A percentile compares a stretch with the other conserved stretches of the same genome.
These are phyloP conservation scores for Jamesozyma jinghongensis DNA, from an alignment of 805 yeast species.

Conservation along the genomic window DNA sequence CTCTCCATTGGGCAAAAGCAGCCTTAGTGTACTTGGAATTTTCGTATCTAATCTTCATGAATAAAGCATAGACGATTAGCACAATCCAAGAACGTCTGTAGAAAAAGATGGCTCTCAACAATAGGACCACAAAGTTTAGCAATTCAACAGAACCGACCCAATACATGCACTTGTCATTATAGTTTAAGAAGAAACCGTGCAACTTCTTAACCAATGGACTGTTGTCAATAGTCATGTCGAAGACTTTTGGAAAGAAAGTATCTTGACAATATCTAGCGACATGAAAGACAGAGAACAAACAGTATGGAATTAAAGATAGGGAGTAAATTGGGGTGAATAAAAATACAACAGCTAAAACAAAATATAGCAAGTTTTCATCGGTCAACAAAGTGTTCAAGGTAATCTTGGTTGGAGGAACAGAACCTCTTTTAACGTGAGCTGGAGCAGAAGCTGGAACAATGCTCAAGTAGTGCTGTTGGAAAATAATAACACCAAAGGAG, in stretches of 20 bases:
- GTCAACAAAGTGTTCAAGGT: slow-evolving; percentile 25
- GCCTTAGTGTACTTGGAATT: slow-evolving; percentile 63
- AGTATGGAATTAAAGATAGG: slow-evolving; percentile 62
- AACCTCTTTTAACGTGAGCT: background rate
- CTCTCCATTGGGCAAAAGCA: slow-evolving; percentile 60
- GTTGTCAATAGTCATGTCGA: slow-evolving; percentile 16
- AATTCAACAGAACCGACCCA: slow-evolving; percentile 55
- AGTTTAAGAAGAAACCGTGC: slow-evolving; percentile 38
- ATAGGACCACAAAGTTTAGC: slow-evolving; percentile 32
- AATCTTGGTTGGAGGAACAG: background rate
- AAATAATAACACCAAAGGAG: slow-evolving; percentile 69
- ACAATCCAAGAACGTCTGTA: slow-evolving; percentile 54
- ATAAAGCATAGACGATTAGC: slow-evolving; percentile 45
- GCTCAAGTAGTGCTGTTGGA: slow-evolving; percentile 38
- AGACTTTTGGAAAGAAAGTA: slow-evolving; percentile 54
- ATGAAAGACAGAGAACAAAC: slow-evolving; percentile 75
- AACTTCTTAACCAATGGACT: slow-evolving; percentile 29
- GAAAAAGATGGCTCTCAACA: slow-evolving; percentile 51
- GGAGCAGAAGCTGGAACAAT: background rate
- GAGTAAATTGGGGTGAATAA: slow-evolving; percentile 49
- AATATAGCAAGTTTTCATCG: slow-evolving; percentile 71
- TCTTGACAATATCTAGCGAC: slow-evolving; percentile 60
- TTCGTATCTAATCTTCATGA: slow-evolving; percentile 71
- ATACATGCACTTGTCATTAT: slow-evolving; percentile 52
- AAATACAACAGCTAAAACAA: slow-evolving; percentile 47